Conservation (phyloP, 129 eudicot species). For the Erigeron canadensis region DNA sequence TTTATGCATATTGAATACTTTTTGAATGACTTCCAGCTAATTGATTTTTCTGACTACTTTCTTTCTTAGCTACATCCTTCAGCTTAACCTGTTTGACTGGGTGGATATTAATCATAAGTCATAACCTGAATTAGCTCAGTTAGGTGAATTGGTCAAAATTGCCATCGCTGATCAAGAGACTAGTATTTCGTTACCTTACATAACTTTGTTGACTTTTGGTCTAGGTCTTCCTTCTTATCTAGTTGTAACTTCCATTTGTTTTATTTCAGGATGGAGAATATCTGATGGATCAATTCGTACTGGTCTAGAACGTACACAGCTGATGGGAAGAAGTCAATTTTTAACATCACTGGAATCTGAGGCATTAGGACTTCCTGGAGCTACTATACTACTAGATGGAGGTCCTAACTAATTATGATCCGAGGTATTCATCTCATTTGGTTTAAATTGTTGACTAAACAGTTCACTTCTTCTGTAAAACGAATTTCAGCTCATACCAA, state of each 20-base stretch:
- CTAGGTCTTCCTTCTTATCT: not conserved
- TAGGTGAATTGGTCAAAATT: not conserved
- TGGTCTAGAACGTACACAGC: constrained; percentile 68
- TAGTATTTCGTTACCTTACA: not conserved
- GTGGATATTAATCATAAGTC: not conserved
- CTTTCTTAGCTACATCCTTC: not conserved
- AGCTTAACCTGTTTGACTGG: not conserved
- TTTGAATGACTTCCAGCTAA: not conserved
- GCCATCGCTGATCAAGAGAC: not conserved
- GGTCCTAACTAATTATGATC: constrained; percentile 40
- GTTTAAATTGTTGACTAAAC: not conserved
- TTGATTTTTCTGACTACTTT: not conserved
- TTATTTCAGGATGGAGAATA: constrained; percentile 72
- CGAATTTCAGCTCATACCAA: constrained; percentile 80
- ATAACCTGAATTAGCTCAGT: not conserved
- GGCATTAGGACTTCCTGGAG: constrained; percentile 68
- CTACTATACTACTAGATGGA: constrained; percentile 84
- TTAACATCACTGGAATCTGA: constrained; percentile 60
- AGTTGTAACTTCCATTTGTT: constrained; percentile 13
- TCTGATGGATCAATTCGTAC: constrained; percentile 63
- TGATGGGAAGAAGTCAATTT: constrained; percentile 86
- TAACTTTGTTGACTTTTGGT: constrained; percentile 1
- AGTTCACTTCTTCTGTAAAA: not conserved
- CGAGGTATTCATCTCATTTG: constrained; percentile 1
- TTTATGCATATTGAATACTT: not conserved